Evolutionary conservation across 2,329 filamentous ascomycete genomes (phyloP), one percentile per base, ranked within the genome.

Genomic region (Talaromyces sp.): DNA sequence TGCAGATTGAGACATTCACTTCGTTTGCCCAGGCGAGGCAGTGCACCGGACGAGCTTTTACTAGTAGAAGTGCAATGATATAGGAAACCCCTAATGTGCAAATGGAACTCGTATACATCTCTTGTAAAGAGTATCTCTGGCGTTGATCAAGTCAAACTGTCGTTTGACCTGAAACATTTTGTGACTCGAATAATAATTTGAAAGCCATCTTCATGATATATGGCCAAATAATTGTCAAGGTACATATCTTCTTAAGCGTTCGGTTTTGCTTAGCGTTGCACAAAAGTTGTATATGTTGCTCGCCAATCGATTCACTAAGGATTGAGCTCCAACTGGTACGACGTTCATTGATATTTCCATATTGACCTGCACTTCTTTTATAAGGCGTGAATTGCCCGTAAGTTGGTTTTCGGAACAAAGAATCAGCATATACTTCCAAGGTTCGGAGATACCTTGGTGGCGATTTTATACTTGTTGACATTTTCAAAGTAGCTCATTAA

Each of bases 1-100:
- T 75, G 73, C 87, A 90, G 73, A 90, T 85, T 14, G 83, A 84
- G 6, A 84, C 80, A 70, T 85, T 87, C 62, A 86, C 75, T 72
- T 89, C 84, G 43, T 76, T 74, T 1, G 73, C 52, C n/a, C 70
- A 62, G 24, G 31, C 22, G 3, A 64, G 41, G 6, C 52, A 61
- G n/a, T 11, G 16, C n/a, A 35, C 59, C 22, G 43, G 35, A 14
- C 9, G 37, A 27, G 14, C 8, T 7, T 14, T 31, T 3, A 45
- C 7, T 13, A 59, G 31, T 27, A 62, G 31, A 16, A 62, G 35
- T 31, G 41, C 9, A 13, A 11, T 47, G 22, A 49, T 37, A 31
- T 41, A 59, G 7, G 49, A 16, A n/a, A 33, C 22, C 24, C 47
- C n/a, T 41, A 33, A 41, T 13, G 7, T 41, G 59, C 10, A 37